Conservation (phyloP, 1,284 basidiomycete species). For the Leccinum colubrinum region DNA sequence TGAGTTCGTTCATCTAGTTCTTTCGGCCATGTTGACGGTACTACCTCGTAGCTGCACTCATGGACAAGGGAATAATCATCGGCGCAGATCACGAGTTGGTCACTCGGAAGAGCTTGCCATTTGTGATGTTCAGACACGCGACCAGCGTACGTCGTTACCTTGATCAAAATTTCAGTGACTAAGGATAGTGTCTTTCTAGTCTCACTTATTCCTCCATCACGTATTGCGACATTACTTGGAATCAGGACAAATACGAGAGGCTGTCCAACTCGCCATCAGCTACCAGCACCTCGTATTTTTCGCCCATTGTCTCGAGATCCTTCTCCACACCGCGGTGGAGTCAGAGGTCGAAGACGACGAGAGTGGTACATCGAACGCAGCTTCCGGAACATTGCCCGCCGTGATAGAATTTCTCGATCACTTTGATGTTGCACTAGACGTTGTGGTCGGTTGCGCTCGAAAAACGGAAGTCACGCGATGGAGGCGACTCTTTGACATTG, state of each 20-base stretch:
- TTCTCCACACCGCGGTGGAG: slow-evolving; percentile 92
- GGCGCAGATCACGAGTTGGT: slow-evolving; percentile 91
- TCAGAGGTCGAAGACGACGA: slow-evolving; percentile 59
- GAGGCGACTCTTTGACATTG: slow-evolving; percentile 85
- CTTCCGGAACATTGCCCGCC: slow-evolving; percentile 48
- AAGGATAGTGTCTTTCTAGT: slow-evolving; percentile 44
- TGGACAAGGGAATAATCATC: slow-evolving; percentile 98
- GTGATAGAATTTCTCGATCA: slow-evolving; percentile 93
- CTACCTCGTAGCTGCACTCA: slow-evolving; percentile 73
- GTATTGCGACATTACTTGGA: slow-evolving; percentile 86
- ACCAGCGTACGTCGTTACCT: slow-evolving; percentile 66
- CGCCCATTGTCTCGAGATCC: slow-evolving; percentile 90
- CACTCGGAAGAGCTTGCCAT: slow-evolving; percentile 77
- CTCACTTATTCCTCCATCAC: slow-evolving; percentile 93
- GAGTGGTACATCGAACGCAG: slow-evolving; percentile 22
- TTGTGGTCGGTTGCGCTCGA: slow-evolving; percentile 93
- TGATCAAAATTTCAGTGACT: not conserved
- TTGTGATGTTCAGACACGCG: slow-evolving; percentile 89
- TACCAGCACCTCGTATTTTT: slow-evolving; percentile 93
- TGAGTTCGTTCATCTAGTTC: slow-evolving; percentile 43
- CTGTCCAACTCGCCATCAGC: slow-evolving; percentile 83
- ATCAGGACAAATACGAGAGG: slow-evolving; percentile 68
- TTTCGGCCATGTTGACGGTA: slow-evolving; percentile 4
- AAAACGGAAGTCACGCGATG: slow-evolving; percentile 96
- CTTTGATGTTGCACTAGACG: slow-evolving; percentile 87